Conservation (phyloP, 164 flowering plant species). For the Piper longum region DNA sequence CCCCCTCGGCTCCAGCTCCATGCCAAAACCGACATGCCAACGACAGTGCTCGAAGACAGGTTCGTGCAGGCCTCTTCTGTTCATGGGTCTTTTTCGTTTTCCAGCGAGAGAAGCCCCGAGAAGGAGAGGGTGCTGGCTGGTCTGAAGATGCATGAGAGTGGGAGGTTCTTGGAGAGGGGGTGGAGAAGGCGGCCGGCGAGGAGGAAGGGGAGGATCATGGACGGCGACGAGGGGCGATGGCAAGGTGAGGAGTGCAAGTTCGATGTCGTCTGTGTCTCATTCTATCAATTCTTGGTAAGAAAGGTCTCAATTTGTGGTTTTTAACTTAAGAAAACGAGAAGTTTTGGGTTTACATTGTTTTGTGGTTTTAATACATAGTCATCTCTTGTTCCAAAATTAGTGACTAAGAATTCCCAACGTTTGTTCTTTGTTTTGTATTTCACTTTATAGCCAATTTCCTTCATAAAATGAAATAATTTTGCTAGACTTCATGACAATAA, state of each 20-base stretch:
- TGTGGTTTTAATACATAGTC: too few relatives aligned
- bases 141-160: slow-evolving; percentile 7
- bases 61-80: slow-evolving; percentile 33
- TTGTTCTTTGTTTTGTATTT: too few relatives aligned
- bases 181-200: background rate
- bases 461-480: too few relatives aligned
- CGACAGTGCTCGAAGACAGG: slow-evolving; percentile 41
- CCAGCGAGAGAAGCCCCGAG: slow-evolving; percentile 3
- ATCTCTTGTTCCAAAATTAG: too few relatives aligned
- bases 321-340: background rate
- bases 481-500: too few relatives aligned
- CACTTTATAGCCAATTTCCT: too few relatives aligned
- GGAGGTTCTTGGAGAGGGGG: slow-evolving; percentile 12
- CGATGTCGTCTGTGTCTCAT: slow-evolving; percentile 21
- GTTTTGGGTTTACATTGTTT: too few relatives aligned
- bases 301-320: background rate
- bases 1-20: slow-evolving; percentile 47
- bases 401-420: too few relatives aligned
- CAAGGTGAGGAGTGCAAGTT: slow-evolving; percentile 28
- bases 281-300: slow-evolving; percentile 33
- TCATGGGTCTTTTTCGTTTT: slow-evolving; percentile 15
- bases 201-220: background rate
- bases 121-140: slow-evolving; percentile 22
- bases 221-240: background rate
- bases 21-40: slow-evolving; percentile 22